phyloP scores from a whole-genome alignment of 495 filamentous ascomycete species.

The Clavariopsis aquatica region DNA sequence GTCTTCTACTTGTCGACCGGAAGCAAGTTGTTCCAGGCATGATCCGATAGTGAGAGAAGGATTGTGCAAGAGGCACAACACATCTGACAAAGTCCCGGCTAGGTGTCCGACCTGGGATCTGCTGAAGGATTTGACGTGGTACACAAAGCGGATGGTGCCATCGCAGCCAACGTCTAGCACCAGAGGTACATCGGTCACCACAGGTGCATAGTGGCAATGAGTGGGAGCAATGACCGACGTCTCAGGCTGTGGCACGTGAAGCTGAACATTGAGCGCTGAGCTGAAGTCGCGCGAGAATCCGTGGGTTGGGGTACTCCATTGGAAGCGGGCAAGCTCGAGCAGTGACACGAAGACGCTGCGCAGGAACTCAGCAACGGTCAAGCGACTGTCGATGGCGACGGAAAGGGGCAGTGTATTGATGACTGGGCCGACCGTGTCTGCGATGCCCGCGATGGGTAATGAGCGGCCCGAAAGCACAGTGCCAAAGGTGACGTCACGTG shows the following conservation, averaged over 20 bases:
- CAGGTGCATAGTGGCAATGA: not conserved
- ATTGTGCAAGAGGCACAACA: not conserved
- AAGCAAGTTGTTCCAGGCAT: not conserved
- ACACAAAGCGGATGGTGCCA: conserved; percentile 3
- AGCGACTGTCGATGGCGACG: not conserved
- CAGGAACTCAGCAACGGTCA: conserved; percentile 2
- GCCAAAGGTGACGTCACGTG: conserved; percentile 34
- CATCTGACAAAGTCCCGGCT: not conserved
- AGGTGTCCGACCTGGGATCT: not conserved
- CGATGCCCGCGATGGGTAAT: conserved; percentile 28
- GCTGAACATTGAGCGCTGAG: conserved; percentile 16
- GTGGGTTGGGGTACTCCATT: conserved; percentile 9
- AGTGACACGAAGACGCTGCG: not conserved
- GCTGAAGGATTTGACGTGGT: conserved; percentile 3
- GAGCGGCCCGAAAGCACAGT: conserved; percentile 39
- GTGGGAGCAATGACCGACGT: not conserved
- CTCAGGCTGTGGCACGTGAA: not conserved
- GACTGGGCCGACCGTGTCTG: conserved; percentile 41
- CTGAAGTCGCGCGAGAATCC: conserved; percentile 6
- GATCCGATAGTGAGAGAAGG: not conserved
- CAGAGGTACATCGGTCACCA: conserved; percentile 14
- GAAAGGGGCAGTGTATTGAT: conserved; percentile 26
- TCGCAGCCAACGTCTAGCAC: not conserved
- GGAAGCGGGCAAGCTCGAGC: not conserved
- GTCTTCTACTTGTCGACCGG: not conserved